Conservation (phyloP, 805 yeast genomes). For the Ogataea henricii region DNA sequence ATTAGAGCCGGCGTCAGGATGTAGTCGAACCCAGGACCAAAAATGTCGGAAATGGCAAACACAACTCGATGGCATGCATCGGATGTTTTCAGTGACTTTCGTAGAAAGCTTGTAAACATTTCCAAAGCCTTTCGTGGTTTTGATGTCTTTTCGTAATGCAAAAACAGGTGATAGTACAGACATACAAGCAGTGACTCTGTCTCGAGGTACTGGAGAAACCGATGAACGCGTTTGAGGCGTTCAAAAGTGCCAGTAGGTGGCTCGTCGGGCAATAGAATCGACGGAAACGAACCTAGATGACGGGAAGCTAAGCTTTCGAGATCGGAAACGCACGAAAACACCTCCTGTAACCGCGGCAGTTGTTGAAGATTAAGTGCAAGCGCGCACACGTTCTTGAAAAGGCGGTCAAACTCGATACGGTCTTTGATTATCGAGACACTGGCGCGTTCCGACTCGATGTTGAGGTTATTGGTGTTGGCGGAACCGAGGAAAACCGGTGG, state of each 20-base stretch:
- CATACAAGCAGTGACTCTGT: constrained; percentile 26
- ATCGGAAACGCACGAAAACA: constrained; percentile 34
- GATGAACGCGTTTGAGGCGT: constrained; percentile 25
- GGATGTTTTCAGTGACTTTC: constrained; percentile 33
- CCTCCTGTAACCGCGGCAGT: constrained; percentile 36
- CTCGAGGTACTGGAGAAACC: constrained; percentile 21
- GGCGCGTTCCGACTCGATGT: constrained; percentile 40
- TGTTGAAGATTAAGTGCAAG: constrained; percentile 37
- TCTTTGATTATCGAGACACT: constrained; percentile 37
- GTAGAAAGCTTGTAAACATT: constrained; percentile 37
- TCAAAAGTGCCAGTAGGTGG: constrained; percentile 14
- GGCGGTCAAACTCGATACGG: constrained; percentile 33
- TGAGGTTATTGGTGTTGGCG: constrained; percentile 36
- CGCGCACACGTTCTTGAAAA: constrained; percentile 35
- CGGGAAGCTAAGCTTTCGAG: constrained; percentile 37
- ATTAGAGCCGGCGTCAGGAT: constrained; percentile 42
- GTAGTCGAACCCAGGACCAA: constrained; percentile 45
- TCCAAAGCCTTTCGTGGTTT: constrained; percentile 36
- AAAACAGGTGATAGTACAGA: constrained; percentile 39
- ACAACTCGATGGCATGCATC: constrained; percentile 38
- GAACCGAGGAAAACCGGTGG: constrained; percentile 40
- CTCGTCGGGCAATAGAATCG: constrained; percentile 19
- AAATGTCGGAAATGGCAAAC: constrained; percentile 36
- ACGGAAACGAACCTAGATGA: constrained; percentile 8
- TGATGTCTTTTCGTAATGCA: constrained; percentile 40